Conservation (phyloP, 768 basidiomycete species). For the Gelatoporia subvermispora region DNA sequence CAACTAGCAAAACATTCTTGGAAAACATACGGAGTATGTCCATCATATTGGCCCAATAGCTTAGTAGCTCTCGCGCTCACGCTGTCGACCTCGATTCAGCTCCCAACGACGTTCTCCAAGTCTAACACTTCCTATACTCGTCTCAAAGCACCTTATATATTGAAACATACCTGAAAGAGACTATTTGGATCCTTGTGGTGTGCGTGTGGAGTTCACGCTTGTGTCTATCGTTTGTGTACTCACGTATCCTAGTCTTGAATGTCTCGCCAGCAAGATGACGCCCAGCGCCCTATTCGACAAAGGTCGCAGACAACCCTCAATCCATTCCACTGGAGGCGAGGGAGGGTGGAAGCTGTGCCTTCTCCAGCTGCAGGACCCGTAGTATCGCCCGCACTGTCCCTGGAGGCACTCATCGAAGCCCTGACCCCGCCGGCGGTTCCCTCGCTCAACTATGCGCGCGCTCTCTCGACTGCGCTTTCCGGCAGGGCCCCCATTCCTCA, state of each 20-base stretch:
- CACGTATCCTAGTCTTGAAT: conserved; percentile 9
- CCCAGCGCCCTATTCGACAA: conserved; percentile 17
- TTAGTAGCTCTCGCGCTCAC: too few relatives aligned
- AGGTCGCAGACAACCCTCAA: conserved; percentile 21
- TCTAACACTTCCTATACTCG: too few relatives aligned
- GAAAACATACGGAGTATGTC: too few relatives aligned
- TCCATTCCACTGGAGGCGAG: conserved; percentile 17
- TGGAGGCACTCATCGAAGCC: conserved; percentile 44
- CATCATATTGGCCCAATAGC: too few relatives aligned
- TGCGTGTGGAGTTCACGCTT: too few relatives aligned
- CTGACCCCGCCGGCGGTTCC: conserved; percentile 56
- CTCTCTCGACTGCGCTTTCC: conserved; percentile 47
- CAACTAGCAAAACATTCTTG: too few relatives aligned
- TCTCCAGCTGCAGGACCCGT: conserved; percentile 10
- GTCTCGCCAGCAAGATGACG: conserved; percentile 21
- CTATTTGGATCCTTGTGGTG: too few relatives aligned
- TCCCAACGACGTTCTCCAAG: neutral
- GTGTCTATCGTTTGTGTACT: too few relatives aligned
- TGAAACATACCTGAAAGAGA: too few relatives aligned
- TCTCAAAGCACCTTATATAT: too few relatives aligned
- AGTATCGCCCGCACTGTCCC: conserved; percentile 19
- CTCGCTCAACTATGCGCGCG: conserved; percentile 57
- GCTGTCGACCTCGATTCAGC: too few relatives aligned
- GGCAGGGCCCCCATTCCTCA: conserved; percentile 53
- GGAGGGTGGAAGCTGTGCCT: conserved; percentile 11